A percentile compares a stretch with the other conserved stretches of the same genome.
phyloP scores from a whole-genome alignment of 257 asterid genomes.

The Nicotiana noctiflora region DNA sequence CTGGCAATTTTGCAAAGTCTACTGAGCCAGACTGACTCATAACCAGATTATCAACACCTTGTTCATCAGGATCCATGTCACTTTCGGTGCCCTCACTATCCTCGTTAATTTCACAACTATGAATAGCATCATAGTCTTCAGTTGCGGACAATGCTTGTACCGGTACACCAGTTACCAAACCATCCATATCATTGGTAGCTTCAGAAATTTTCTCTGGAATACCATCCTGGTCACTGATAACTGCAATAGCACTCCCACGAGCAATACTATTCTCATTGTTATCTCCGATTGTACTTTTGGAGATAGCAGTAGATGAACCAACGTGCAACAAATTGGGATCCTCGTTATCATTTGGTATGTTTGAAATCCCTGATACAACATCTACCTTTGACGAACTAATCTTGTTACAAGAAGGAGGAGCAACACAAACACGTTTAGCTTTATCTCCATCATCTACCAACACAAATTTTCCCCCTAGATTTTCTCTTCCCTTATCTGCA shows the following conservation, averaged over 20 bases:
- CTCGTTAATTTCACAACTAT: conserved; percentile 29
- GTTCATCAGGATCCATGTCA: conserved; percentile 34
- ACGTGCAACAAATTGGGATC: conserved; percentile 11
- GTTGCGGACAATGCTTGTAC: conserved; percentile 6
- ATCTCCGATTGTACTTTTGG: conserved; percentile 14
- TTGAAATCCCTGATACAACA: conserved; percentile 29
- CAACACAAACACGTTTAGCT: conserved; percentile 32
- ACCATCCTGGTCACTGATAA: neutral
- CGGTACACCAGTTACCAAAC: neutral
- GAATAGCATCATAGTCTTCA: conserved; percentile 12
- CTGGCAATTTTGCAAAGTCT: conserved; percentile 43
- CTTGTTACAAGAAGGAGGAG: conserved; percentile 34
- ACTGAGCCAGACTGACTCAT: conserved; percentile 61
- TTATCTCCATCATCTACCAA: conserved; percentile 16
- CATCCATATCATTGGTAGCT: neutral
- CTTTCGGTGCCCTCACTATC: conserved; percentile 30
- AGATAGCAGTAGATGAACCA: conserved; percentile 11
- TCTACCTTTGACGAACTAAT: conserved; percentile 41
- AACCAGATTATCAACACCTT: conserved; percentile 40
- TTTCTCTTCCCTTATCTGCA: conserved; percentile 24
- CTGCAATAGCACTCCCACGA: neutral
- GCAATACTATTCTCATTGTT: conserved; percentile 12
- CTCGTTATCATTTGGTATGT: conserved; percentile 19
- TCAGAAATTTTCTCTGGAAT: neutral
- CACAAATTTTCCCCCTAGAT: conserved; percentile 13